phyloP scores from a whole-genome alignment of 768 basidiomycete species.

The Gloeophyllum trabeum region DNA sequence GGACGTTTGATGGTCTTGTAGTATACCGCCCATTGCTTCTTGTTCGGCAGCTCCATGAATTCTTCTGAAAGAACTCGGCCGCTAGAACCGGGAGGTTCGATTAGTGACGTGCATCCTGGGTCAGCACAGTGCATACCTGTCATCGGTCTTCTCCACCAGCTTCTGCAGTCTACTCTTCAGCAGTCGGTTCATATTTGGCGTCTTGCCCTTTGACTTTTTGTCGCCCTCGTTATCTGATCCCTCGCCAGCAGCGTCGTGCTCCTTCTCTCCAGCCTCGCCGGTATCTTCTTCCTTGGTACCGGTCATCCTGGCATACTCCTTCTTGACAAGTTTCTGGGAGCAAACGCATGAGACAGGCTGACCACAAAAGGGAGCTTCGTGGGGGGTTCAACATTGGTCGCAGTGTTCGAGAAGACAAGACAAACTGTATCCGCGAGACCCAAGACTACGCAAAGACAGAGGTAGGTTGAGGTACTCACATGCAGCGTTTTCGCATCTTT shows the following conservation, averaged over 20 bases:
- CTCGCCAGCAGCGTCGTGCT: constrained; percentile 24
- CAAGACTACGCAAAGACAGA: constrained; percentile 1
- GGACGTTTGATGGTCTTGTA: constrained; percentile 74
- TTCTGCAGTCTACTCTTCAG: constrained; percentile 65
- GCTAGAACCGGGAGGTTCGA: constrained; percentile 21
- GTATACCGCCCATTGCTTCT: constrained; percentile 69
- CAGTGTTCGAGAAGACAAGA: not conserved
- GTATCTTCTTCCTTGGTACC: constrained; percentile 30
- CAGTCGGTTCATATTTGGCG: constrained; percentile 51
- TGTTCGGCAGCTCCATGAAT: constrained; percentile 80
- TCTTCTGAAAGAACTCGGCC: constrained; percentile 57
- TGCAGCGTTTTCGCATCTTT: constrained; percentile 73
- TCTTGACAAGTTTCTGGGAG: constrained; percentile 33
- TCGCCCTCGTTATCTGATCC: constrained; percentile 32
- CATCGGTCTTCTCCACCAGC: constrained; percentile 60
- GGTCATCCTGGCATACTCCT: constrained; percentile 33
- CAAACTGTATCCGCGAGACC: constrained; percentile 3
- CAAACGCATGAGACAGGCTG: not conserved
- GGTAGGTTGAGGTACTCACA: no score
- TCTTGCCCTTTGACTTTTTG: constrained; percentile 39
- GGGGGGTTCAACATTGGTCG: no score
- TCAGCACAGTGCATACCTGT: constrained; percentile 34
- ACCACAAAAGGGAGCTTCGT: no score
- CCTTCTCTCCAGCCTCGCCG: no score
- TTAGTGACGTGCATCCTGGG: constrained; percentile 2